Base-by-base conservation (phyloP, 495 filamentous ascomycete genomes). In the Hypomontagnella submonticulosa region DNA sequence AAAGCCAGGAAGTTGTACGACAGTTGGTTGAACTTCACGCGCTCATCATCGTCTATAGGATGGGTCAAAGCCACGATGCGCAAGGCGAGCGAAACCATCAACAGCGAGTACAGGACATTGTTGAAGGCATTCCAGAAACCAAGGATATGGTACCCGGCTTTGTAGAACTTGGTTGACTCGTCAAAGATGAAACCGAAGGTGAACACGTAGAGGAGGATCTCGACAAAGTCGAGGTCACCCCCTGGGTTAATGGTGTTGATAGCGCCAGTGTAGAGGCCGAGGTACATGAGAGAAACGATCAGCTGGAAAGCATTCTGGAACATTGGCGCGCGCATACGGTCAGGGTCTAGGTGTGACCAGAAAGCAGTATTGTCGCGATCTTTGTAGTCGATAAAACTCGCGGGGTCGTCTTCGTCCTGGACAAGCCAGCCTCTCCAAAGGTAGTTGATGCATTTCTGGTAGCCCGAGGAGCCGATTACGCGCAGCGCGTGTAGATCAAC, bases 51-150 rank as follows among this genome's bases (percentile, higher is more conserved):
- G 4, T 78, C 76, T 1, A 75, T 72, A 0, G 79, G 38, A 68
- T 95, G 86, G 18, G 81, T 78, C 11, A 97, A 79, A 12, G 92
- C 95, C 53, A 93, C 83, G 71, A 96, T 82, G 16, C 95, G 87
- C 37, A 91, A 76, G 43, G 89, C 77, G 55, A 99, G 89, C 11
- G 90, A 93, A 1, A 91, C 83, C 5, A 84, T 85, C 4, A 99
- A 81, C 0, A 97, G 74, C 0, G 82, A 71, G 75, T 98, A 99
- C 2, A 99, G 83, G 0, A 88, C 85, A 13, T 83, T 80, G 74
- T 98, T 99, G 81, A 98, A 97, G 11, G 90, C 89, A 64, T 93
- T 97, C 95, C 94, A 98, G 69, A 99, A 99, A 30, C 89, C 87
- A 53, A 99, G 78, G 70, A 97, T 97, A 63, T 89, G 89, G 52